Base-by-base conservation (phyloP, 805 yeast genomes). In the Saccharomyces mikatae region DNA sequence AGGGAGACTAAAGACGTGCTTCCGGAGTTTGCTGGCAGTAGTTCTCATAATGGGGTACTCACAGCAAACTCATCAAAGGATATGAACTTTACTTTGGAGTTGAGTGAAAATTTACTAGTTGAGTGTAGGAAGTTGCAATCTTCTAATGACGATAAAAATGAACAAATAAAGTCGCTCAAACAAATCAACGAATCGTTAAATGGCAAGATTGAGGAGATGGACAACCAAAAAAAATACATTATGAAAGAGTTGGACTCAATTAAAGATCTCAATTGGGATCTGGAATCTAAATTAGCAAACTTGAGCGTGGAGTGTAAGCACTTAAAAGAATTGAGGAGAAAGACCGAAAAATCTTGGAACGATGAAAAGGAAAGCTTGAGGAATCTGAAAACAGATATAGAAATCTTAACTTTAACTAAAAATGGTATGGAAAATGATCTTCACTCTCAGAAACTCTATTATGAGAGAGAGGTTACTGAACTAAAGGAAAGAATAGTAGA, bases 51-150 rank as follows among this genome's bases (percentile, higher is more conserved):
- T 36, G 74, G 74, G n/a, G 64, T 60, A 4, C 50, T 63, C 13
- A 57, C 58, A 29, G 59, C 56, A 46, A 64, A 54, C 55, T 55
- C 54, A n/a, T 81, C 82, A 22, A 81, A 81, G 59, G 87, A 86
- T 56, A 81, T 85, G 74, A 81, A 82, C 63, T 86, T 86, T 64
- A 82, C 86, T 14, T 86, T 86, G 55, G 89, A 87, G 3, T 69
- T 87, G 54, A 83, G 89, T 70, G 92, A 87, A 61, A 85, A 84
- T 54, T 71, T 87, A 58, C 74, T 87, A 17, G 72, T 78, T 47
- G 89, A 87, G 66, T 86, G 90, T 62, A 79, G 91, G 60, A 76
- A 85, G 57, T 73, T 87, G 54, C 84, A 81, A 53, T 83, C 86
- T 27, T 89, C 85, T 55, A 83, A 80, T 64, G 76, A 76, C 52